phyloP scores from a whole-genome alignment of 129 eudicot species.

The Calendula officinalis region DNA sequence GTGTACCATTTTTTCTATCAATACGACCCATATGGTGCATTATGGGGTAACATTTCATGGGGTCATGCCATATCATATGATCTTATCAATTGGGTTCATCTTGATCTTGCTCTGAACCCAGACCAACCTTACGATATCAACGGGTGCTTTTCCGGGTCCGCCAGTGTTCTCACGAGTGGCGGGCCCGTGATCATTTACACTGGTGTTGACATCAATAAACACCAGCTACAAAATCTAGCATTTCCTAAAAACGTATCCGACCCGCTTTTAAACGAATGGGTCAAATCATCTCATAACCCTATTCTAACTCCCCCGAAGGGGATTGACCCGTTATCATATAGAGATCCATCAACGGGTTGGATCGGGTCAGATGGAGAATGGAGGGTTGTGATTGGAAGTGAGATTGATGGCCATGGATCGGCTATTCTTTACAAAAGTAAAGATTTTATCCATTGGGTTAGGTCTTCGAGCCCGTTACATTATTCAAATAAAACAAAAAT shows the following conservation, averaged over 20 bases:
- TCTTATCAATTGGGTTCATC: constrained; percentile 67
- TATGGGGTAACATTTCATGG: constrained; percentile 63
- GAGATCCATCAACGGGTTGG: constrained; percentile 90
- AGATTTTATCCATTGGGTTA: constrained; percentile 46
- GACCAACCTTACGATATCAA: constrained; percentile 45
- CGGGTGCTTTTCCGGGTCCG: constrained; percentile 72
- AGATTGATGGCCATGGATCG: constrained; percentile 38
- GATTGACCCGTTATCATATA: constrained; percentile 28
- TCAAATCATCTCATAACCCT: constrained; percentile 53
- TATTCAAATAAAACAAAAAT: constrained; percentile 45
- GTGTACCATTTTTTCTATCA: constrained; percentile 75
- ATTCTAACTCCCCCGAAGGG: constrained; percentile 34
- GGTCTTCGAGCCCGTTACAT: constrained; percentile 36
- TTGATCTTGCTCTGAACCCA: constrained; percentile 46
- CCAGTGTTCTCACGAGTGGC: constrained; percentile 43
- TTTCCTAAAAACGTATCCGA: constrained; percentile 62
- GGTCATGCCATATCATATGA: constrained; percentile 66
- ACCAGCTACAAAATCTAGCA: constrained; percentile 66
- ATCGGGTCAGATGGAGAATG: constrained; percentile 40
- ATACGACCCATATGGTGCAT: constrained; percentile 51
- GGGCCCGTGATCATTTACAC: constrained; percentile 57
- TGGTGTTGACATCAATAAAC: constrained; percentile 31
- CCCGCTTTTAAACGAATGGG: constrained; percentile 59
- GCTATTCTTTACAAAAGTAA: constrained; percentile 54
- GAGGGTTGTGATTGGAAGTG: constrained; percentile 58